Evolutionary conservation across 768 basidiomycete species (phyloP).

Genomic region (Amanita fuliginea): DNA sequence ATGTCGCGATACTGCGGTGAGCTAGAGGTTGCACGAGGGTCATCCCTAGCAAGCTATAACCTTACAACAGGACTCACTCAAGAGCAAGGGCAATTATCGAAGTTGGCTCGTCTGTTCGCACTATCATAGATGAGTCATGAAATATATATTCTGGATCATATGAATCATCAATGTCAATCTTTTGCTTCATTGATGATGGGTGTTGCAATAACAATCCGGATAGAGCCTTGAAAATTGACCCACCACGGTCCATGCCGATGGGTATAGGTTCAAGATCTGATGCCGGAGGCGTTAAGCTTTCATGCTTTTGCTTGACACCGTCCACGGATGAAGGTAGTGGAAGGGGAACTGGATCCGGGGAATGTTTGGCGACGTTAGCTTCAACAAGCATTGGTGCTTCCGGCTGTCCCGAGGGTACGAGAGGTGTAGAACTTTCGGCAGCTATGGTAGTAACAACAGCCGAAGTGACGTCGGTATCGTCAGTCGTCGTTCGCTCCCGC

Average conservation of each 20-base stretch:
- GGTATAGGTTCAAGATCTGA: constrained; percentile 41
- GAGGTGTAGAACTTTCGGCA: constrained; percentile 13
- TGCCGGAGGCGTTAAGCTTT: constrained; percentile 33
- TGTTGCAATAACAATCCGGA: constrained; percentile 74
- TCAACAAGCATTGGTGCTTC: constrained; percentile 7
- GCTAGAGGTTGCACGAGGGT: constrained; percentile 24
- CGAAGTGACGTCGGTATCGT: constrained; percentile 10
- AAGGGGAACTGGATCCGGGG: constrained; percentile 25
- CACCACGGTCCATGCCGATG: constrained; percentile 45
- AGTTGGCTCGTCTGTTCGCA: constrained; percentile 93
- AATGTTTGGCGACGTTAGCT: constrained; percentile 7
- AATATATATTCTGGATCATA: constrained; percentile 88
- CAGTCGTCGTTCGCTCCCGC: constrained; percentile 16
- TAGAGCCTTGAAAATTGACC: constrained; percentile 72
- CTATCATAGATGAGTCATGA: constrained; percentile 87
- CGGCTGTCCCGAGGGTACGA: constrained; percentile 7
- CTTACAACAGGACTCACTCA: constrained; percentile 40
- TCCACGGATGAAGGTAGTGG: constrained; percentile 50
- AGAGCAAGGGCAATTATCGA: constrained; percentile 95
- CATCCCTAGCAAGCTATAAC: constrained; percentile 1
- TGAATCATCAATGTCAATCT: constrained; percentile 53
- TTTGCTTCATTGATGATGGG: constrained; percentile 33
- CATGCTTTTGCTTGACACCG: constrained; percentile 25
- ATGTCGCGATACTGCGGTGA: constrained; percentile 78
- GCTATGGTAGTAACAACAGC: constrained; percentile 11